Evolutionary conservation across 768 basidiomycete species (phyloP).

Genomic region (Leccinum barrowsii): DNA sequence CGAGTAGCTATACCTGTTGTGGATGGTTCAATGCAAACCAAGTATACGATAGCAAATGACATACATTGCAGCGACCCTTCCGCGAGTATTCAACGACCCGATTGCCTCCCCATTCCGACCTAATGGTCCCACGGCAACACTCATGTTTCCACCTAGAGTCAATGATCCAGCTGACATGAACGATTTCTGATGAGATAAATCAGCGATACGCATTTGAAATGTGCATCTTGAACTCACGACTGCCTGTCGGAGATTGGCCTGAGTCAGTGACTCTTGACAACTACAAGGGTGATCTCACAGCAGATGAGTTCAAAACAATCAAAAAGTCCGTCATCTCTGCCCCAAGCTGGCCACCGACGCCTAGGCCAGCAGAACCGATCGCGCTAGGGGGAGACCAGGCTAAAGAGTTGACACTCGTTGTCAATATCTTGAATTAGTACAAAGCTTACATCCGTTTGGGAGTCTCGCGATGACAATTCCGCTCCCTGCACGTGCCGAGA

Average conservation of each 20-base stretch:
- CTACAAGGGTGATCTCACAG: constrained; percentile 43
- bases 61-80: constrained; percentile 89
- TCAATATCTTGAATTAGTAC: background rate
- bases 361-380: constrained; percentile 89
- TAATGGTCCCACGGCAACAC: constrained; percentile 84
- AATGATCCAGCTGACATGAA: constrained; percentile 96
- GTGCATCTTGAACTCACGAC: constrained; percentile 45
- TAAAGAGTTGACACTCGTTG: constrained; percentile 48
- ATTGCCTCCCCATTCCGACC: constrained; percentile 92
- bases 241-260: constrained; percentile 38
- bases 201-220: background rate
- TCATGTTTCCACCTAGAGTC: constrained; percentile 88
- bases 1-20: constrained; percentile 76
- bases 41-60: constrained; percentile 7
- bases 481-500: constrained; percentile 76
- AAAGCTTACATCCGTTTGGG: constrained; percentile 69
- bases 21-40: background rate
- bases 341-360: constrained; percentile 79
- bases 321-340: constrained; percentile 91
- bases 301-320: constrained; percentile 79
- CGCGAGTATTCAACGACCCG: constrained; percentile 78
- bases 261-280: constrained; percentile 6
- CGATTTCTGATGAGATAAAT: constrained; percentile 47
- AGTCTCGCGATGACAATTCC: constrained; percentile 87
- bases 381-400: constrained; percentile 95